Evolutionary conservation across 2,329 filamentous ascomycete genomes (phyloP).

Genomic region (Blastomyces parvus): DNA sequence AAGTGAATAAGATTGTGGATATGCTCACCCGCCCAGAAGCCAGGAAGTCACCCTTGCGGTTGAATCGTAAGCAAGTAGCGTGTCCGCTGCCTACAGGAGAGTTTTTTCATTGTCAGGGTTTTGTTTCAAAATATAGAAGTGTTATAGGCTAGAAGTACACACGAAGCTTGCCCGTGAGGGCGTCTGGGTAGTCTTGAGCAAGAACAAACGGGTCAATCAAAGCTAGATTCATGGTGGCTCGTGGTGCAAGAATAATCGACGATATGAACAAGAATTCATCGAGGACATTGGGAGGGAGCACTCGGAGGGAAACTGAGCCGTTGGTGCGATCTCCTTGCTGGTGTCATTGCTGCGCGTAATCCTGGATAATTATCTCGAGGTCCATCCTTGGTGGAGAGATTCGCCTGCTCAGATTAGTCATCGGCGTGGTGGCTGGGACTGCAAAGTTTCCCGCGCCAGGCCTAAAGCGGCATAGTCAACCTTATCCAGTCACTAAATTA

Average conservation of each 20-base stretch:
- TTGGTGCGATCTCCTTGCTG: not conserved
- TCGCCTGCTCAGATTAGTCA: not conserved
- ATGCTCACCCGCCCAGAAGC: constrained; percentile 72
- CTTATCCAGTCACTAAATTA: not conserved
- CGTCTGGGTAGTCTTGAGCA: constrained; percentile 78
- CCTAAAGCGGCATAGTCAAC: not conserved
- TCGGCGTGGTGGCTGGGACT: not conserved
- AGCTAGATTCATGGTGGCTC: constrained; percentile 55
- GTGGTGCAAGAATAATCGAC: not conserved
- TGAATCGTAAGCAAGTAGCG: constrained; percentile 69
- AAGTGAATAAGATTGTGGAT: not conserved
- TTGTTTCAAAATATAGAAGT: constrained; percentile 29
- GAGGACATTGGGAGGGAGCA: not conserved
- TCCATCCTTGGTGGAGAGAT: not conserved
- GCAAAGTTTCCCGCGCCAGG: not conserved
- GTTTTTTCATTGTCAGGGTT: constrained; percentile 13
- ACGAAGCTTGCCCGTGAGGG: constrained; percentile 79
- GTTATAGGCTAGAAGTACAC: constrained; percentile 32
- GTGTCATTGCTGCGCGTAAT: not conserved
- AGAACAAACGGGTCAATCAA: constrained; percentile 63
- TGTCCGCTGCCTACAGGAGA: constrained; percentile 47
- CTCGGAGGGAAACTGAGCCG: not conserved
- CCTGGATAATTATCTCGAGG: not conserved
- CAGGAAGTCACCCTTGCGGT: constrained; percentile 85
- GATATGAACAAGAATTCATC: constrained; percentile 2